These are phyloP conservation scores for Grigorovia humatica DNA, from an alignment of 805 yeast genomes.

Conservation along the genomic window DNA sequence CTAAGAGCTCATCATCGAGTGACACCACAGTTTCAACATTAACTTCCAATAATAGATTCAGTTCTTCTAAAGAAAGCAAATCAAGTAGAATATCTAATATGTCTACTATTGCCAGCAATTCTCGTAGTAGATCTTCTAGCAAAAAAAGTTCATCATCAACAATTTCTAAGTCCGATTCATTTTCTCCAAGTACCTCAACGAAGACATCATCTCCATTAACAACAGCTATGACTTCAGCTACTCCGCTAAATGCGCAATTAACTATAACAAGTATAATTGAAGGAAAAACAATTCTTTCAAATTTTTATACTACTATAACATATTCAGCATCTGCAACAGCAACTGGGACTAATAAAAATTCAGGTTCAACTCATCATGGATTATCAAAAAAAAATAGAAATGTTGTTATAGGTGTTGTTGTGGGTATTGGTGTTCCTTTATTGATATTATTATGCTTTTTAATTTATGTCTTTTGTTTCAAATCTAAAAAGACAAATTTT, in stretches of 20 bases:
- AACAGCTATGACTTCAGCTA: background rate
- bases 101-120: no score
- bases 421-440: conserved; percentile 58
- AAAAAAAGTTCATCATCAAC: background rate
- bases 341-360: conserved; percentile 17
- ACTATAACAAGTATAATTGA: conserved; percentile 20
- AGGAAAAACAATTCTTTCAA: conserved; percentile 25
- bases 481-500: conserved; percentile 19
- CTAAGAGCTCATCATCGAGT: no score
- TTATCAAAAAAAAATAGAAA: conserved; percentile 37
- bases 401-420: conserved; percentile 55
- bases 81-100: no score
- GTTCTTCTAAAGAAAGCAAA: no score
- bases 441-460: conserved; percentile 19
- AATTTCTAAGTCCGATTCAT: background rate
- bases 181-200: background rate
- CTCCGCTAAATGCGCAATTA: conserved; percentile 5
- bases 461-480: conserved; percentile 16
- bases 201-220: background rate
- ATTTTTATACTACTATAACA: conserved; percentile 24
- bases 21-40: no score
- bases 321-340: conserved; percentile 18
- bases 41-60: no score
- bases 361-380: conserved; percentile 23
- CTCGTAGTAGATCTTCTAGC: background rate